These are phyloP conservation scores for Cytidiella melzeri DNA, from an alignment of 768 basidiomycete genomes.

Conservation along the genomic window DNA sequence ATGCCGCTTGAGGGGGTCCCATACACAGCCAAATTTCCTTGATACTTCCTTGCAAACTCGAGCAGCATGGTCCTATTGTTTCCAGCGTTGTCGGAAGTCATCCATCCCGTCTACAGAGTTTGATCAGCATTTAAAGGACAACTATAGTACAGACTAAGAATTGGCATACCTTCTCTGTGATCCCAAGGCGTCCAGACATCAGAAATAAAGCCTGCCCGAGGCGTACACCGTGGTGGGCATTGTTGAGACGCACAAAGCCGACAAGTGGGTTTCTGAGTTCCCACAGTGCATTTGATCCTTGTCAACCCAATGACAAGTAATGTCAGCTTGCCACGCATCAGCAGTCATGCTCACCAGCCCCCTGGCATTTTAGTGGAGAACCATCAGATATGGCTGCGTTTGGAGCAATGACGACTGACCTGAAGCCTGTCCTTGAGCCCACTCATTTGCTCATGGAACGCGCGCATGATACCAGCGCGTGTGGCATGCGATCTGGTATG, in stretches of 20 bases:
- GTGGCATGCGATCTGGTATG: slow-evolving; percentile 25
- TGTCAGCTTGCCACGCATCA: slow-evolving; percentile 36
- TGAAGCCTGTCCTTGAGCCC: background rate
- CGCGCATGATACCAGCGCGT: slow-evolving; percentile 19
- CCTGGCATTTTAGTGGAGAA: too few species aligned
- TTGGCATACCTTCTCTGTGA: slow-evolving; percentile 26
- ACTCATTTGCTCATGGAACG: slow-evolving; percentile 16
- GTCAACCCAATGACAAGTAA: slow-evolving; percentile 36
- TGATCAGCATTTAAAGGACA: background rate
- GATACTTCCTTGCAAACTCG: too few species aligned
- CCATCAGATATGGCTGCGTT: too few species aligned
- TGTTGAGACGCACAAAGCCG: slow-evolving; percentile 31
- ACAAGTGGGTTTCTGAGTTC: slow-evolving; percentile 24
- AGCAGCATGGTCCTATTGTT: slow-evolving; percentile 33
- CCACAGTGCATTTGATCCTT: slow-evolving; percentile 23
- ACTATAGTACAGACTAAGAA: too few species aligned
- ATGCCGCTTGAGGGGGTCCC: too few species aligned
- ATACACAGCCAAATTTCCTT: too few species aligned
- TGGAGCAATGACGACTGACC: too few species aligned
- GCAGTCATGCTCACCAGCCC: slow-evolving; percentile 30
- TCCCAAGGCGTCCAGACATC: slow-evolving; percentile 22
- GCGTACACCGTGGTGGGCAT: slow-evolving; percentile 29
- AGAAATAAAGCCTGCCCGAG: slow-evolving; percentile 35
- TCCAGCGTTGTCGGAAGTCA: slow-evolving; percentile 33
- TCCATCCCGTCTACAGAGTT: slow-evolving; percentile 25